A percentile compares a stretch with the other conserved stretches of the same genome.
phyloP scores from a whole-genome alignment of 2,329 filamentous ascomycete genomes.

The Annulohypoxylon truncatum region DNA sequence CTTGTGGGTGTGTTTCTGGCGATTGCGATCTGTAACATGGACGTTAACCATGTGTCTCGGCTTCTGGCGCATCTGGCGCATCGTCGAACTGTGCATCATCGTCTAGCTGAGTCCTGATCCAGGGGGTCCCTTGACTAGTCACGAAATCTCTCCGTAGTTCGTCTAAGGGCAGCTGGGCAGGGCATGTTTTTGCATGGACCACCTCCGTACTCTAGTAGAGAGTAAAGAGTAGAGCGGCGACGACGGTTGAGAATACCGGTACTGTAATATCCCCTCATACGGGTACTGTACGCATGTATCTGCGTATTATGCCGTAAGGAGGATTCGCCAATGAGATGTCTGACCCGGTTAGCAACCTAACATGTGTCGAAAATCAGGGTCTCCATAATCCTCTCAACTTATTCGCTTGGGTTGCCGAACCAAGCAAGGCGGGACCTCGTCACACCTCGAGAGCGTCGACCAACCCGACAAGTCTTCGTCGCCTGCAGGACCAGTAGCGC shows the following conservation, averaged over 20 bases:
- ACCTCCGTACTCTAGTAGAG: neutral
- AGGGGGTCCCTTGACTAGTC: constrained; percentile 21
- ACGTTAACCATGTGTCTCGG: constrained; percentile 12
- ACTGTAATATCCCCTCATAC: neutral
- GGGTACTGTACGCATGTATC: constrained; percentile 10
- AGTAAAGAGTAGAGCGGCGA: no score
- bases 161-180: constrained; percentile 11
- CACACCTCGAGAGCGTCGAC: constrained; percentile 23
- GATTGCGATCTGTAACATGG: constrained; percentile 19
- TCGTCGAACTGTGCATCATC: constrained; percentile 25
- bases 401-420: constrained; percentile 27
- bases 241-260: constrained; percentile 1
- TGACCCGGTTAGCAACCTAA: constrained; percentile 12
- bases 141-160: constrained; percentile 6
- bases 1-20: constrained; percentile 20
- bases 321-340: constrained; percentile 28
- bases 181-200: constrained; percentile 13
- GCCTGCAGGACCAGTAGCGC: constrained; percentile 21
- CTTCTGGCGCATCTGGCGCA: constrained; percentile 12
- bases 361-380: constrained; percentile 32
- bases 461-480: constrained; percentile 40
- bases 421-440: constrained; percentile 19
- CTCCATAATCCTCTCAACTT: constrained; percentile 6
- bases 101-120: constrained; percentile 6
- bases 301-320: constrained; percentile 5